Base-by-base conservation (phyloP, 371 early-diverging fungal genomes). In the Cokeromyces recurvatus region DNA sequence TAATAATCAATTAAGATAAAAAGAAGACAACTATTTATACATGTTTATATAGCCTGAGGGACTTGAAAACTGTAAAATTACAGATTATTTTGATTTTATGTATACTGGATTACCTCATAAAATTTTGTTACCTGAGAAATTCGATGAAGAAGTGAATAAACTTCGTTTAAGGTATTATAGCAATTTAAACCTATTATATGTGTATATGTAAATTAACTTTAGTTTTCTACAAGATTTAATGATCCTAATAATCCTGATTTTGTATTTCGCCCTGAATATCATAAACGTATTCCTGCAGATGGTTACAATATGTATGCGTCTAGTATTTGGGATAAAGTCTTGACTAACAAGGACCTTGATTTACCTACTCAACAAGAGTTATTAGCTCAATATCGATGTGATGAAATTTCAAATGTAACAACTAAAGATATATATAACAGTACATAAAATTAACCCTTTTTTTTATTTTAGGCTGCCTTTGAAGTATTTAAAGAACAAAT, bases 301-400 rank as follows among this genome's bases (percentile, higher is more conserved):
- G 98, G 97, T 15, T 89, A 97, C 59, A 84, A 89, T 23, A 69
- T 82, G 15, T 98, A 93, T 68, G 92, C 93, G 6, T 79, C 88
- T 41, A 74, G 85, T 37, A 91, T 98, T 44, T 98, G 99, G 99
- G 82, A 85, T 51, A 92, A 91, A 73, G 91, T 97, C 38, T 69
- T 90, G 50, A 80, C 87, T 55, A 95, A 94, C 77, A 89, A 89
- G 51, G 98, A 97, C 55, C 71, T 98, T 51, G 98, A 98, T 73
- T 68, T 98, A 37, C 99, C 99, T 3, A 96, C 97, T 2, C 98
- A 98, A 64, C 95, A 95, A 71, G 92, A 97, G 60, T 69, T 98
- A 37, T 73, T 98, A 48, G 97, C 98, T 21, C 97, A 97, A 73
- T 97, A 89, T 66, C 87, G 98, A 43, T 98, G 98, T 65, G 98